A percentile compares a stretch with the other conserved stretches of the same genome.
Conservation (phyloP, 2,329 filamentous ascomycete genomes). For the Fusarium sp. region DNA sequence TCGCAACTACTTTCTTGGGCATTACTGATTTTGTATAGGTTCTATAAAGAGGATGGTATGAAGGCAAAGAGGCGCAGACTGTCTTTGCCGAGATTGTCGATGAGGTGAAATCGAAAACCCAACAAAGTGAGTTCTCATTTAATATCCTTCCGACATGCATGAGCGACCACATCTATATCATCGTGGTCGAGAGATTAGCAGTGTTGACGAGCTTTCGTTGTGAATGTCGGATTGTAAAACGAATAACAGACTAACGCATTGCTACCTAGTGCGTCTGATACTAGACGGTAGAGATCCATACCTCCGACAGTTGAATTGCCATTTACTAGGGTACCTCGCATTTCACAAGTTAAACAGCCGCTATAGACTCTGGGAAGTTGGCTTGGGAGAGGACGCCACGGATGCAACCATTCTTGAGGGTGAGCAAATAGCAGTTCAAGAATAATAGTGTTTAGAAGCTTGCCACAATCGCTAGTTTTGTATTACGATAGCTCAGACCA, state of each 20-base stretch:
- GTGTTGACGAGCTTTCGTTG: neutral
- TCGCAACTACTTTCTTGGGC: rapidly evolving
- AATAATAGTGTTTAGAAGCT: neutral
- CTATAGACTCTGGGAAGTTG: constrained; percentile 8
- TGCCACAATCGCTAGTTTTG: too few species aligned
- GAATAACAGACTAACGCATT: neutral
- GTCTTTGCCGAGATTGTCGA: constrained; percentile 6
- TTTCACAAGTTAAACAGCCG: constrained; percentile 11
- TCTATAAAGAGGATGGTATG: constrained; percentile 27
- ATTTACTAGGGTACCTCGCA: constrained; percentile 2
- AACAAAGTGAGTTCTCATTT: neutral
- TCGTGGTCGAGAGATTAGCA: neutral
- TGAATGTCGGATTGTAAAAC: neutral
- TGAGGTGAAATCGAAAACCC: neutral
- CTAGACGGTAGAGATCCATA: neutral
- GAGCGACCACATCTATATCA: neutral
- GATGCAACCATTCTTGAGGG: neutral
- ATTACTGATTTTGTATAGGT: neutral
- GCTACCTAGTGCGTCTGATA: constrained; percentile 9
- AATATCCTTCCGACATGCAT: neutral
- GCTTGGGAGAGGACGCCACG: constrained; percentile 2
- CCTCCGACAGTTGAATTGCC: neutral
- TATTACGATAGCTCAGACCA: too few species aligned
- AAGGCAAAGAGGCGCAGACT: neutral
- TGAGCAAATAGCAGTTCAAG: neutral